phyloP scores from a whole-genome alignment of 140 eudicot genomes.

The Stevia rebaudiana region DNA sequence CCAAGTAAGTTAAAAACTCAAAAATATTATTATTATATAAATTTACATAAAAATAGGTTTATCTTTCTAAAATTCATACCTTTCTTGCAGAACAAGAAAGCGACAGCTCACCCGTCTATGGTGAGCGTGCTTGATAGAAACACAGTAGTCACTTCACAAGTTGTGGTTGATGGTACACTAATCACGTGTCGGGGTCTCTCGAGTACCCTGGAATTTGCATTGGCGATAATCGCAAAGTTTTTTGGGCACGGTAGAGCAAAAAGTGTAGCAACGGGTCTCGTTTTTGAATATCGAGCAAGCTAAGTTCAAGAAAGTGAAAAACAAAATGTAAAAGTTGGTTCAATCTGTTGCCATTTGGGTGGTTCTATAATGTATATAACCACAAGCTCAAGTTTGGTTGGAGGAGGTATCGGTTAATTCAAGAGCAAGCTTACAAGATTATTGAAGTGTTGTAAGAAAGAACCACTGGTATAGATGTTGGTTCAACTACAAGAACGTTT shows the following conservation, averaged over 20 bases:
- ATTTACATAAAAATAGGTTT: not conserved
- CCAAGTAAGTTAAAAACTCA: constrained; percentile 44
- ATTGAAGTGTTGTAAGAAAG: not conserved
- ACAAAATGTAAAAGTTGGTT: not conserved
- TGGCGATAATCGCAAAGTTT: constrained; percentile 75
- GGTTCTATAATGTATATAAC: constrained; percentile 8
- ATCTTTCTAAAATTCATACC: not conserved
- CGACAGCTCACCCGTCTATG: constrained; percentile 45
- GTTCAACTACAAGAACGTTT: too few relatives aligned
- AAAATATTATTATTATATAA: not conserved
- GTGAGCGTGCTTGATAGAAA: constrained; percentile 30
- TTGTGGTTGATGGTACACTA: constrained; percentile 73
- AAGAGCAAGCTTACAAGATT: constrained; percentile 12
- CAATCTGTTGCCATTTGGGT: not conserved
- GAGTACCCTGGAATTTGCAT: constrained; percentile 53
- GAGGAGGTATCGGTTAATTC: constrained; percentile 16
- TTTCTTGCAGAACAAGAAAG: constrained; percentile 55
- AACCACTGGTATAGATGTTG: not conserved
- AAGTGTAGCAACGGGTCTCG: constrained; percentile 92
- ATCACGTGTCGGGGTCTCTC: constrained; percentile 75
- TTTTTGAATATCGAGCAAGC: constrained; percentile 55
- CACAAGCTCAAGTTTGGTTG: constrained; percentile 4
- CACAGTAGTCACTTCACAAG: constrained; percentile 35
- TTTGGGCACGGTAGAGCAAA: constrained; percentile 87
- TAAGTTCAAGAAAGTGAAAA: constrained; percentile 15